Conservation (phyloP, 768 basidiomycete species). For the Tylopilus cervinicoccineus region DNA sequence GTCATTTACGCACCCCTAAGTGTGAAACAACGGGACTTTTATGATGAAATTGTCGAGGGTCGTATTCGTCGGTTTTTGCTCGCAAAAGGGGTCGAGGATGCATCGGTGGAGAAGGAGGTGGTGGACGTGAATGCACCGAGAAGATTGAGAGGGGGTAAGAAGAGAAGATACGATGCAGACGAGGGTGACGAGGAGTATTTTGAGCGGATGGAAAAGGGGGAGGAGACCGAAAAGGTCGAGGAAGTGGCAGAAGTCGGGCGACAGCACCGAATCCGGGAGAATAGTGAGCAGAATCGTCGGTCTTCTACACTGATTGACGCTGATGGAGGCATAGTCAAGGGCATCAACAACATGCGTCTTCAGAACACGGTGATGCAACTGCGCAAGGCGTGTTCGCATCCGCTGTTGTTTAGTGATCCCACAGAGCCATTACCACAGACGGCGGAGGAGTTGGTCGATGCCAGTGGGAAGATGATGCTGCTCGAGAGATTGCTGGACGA, state of each 20-base stretch:
- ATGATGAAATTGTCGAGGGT: constrained; percentile 73
- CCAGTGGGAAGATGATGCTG: constrained; percentile 97
- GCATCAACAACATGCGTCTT: constrained; percentile 88
- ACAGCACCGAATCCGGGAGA: constrained; percentile 55
- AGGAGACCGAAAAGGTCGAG: constrained; percentile 36
- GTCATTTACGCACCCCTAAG: constrained; percentile 90
- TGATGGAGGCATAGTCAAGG: constrained; percentile 53
- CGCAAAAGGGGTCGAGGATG: constrained; percentile 27
- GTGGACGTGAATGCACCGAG: constrained; percentile 32
- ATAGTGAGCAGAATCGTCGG: constrained; percentile 42
- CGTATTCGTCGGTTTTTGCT: constrained; percentile 64
- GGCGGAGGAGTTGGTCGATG: constrained; percentile 76
- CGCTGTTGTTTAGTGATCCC: constrained; percentile 69
- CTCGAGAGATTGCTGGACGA: constrained; percentile 84
- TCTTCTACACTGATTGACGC: not conserved
- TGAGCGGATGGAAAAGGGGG: constrained; percentile 50
- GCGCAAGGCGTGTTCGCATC: constrained; percentile 94
- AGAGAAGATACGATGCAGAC: constrained; percentile 52
- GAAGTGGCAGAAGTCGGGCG: constrained; percentile 51
- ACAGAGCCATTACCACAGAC: constrained; percentile 41
- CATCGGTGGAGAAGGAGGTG: constrained; percentile 16
- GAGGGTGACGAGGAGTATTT: constrained; percentile 65
- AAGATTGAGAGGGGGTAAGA: constrained; percentile 33
- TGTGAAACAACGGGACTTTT: constrained; percentile 76
- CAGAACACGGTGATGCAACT: constrained; percentile 98